A percentile compares a stretch with the other conserved stretches of the same genome.
phyloP scores from a whole-genome alignment of 208 protist genomes.

The Trypanosoma congolense region DNA sequence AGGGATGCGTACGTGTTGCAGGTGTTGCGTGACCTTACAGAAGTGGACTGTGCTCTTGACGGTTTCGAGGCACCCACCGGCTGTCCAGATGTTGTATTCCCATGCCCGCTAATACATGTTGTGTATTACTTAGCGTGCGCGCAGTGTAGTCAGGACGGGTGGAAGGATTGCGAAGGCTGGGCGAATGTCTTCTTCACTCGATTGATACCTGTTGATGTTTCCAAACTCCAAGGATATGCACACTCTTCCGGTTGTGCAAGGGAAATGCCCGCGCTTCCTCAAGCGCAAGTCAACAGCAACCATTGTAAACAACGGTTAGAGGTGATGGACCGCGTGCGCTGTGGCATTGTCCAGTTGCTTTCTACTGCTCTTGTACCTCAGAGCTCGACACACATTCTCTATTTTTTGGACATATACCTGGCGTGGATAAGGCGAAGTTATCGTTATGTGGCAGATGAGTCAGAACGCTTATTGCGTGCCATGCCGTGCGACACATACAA shows the following conservation, averaged over 20 bases:
- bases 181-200: constrained; percentile 9
- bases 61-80: neutral
- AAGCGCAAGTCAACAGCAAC: no score
- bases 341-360: constrained; percentile 4
- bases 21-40: neutral
- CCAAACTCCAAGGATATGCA: no score
- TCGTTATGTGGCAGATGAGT: constrained; percentile 1
- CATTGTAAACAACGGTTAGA: no score
- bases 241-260: no score
- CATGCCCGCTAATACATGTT: constrained; percentile 4
- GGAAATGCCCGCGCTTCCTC: no score
- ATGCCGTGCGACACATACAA: neutral
- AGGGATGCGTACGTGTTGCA: no score
- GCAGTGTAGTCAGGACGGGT: neutral
- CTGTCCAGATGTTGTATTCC: neutral
- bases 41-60: neutral
- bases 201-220: no score
- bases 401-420: constrained; percentile 10
- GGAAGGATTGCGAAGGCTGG: constrained; percentile 3
- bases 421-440: constrained; percentile 16
- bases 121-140: constrained; percentile 15
- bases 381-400: neutral
- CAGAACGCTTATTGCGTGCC: constrained; percentile 4
- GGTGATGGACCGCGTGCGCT: neutral
- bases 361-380: neutral